Conservation (phyloP, 108 stramenopile genomes). For the Conticribra weissflogii region DNA sequence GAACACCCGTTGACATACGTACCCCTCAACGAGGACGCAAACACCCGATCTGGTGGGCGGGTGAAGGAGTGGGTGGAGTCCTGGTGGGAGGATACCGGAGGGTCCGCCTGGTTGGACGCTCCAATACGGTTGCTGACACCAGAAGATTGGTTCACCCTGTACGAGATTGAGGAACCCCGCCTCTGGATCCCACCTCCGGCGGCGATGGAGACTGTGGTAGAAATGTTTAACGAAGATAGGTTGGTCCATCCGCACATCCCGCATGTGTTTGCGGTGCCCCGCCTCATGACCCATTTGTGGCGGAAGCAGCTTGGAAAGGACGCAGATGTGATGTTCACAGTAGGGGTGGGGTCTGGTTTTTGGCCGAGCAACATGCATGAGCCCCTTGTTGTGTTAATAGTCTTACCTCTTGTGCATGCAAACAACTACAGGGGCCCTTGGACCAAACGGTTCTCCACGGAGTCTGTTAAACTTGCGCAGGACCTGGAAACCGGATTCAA, state of each 20-base stretch:
- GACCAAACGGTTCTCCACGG: background rate
- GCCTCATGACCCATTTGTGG: slow-evolving; percentile 33
- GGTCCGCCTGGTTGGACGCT: background rate
- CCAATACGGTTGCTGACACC: background rate
- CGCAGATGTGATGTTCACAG: slow-evolving; percentile 26
- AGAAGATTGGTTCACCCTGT: slow-evolving; percentile 15
- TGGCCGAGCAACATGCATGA: slow-evolving; percentile 19
- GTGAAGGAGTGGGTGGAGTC: background rate
- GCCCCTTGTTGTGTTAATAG: slow-evolving; percentile 20
- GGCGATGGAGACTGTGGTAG: slow-evolving; percentile 8
- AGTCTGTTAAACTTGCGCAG: slow-evolving; percentile 5
- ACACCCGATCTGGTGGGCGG: too few species aligned
- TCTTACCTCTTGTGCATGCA: slow-evolving; percentile 41
- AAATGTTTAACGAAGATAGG: background rate
- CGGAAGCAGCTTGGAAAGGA: slow-evolving; percentile 18
- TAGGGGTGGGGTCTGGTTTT: background rate
- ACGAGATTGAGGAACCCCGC: slow-evolving; percentile 11
- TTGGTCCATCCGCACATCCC: slow-evolving; percentile 24
- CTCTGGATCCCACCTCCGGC: slow-evolving; percentile 19
- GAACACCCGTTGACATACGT: slow-evolving; percentile 3
- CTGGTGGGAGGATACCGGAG: slow-evolving; percentile 8
- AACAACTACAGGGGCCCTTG: slow-evolving; percentile 34
- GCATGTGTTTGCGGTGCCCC: slow-evolving; percentile 29
- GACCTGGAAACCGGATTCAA: slow-evolving; percentile 15
- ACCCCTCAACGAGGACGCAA: slow-evolving; percentile 12